A percentile compares a stretch with the other conserved stretches of the same genome.
These are phyloP conservation scores for Apiospora malaysiana DNA, from an alignment of 2,329 filamentous ascomycete species.

Conservation along the genomic window DNA sequence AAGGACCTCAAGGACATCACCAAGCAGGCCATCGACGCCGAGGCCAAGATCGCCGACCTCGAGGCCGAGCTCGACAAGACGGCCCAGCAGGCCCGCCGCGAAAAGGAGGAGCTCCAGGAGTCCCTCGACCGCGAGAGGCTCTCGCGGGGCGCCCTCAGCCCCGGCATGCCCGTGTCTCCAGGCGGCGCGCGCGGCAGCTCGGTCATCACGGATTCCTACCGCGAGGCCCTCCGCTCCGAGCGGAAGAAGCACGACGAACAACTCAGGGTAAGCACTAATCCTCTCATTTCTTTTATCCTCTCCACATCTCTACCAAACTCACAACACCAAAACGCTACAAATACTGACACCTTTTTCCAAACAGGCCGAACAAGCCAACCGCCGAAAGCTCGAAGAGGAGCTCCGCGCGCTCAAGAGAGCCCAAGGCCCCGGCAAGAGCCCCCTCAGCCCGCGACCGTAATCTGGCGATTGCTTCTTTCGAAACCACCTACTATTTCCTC, in stretches of 20 bases:
- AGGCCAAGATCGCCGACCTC: conserved; percentile 41
- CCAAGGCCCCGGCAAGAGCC: conserved; percentile 35
- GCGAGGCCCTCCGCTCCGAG: conserved; percentile 38
- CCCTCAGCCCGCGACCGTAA: conserved; percentile 23
- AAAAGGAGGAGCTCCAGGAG: conserved; percentile 41
- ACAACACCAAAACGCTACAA: neutral
- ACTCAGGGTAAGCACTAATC: conserved; percentile 37
- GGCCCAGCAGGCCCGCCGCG: conserved; percentile 35
- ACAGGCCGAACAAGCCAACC: conserved; percentile 40
- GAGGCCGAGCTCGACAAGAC: conserved; percentile 40
- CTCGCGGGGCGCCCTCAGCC: conserved; percentile 26
- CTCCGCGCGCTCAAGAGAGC: conserved; percentile 37
- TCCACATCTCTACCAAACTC: neutral
- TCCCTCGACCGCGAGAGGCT: conserved; percentile 40
- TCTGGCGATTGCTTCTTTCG: neutral
- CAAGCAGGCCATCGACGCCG: conserved; percentile 41
- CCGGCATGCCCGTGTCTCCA: conserved; percentile 34
- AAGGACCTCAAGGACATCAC: conserved; percentile 40
- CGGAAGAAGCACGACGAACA: conserved; percentile 44
- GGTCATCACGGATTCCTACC: conserved; percentile 42
- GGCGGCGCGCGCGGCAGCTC: conserved; percentile 35
- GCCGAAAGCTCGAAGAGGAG: conserved; percentile 42
- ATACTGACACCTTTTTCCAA: conserved; percentile 27
- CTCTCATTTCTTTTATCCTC: neutral
- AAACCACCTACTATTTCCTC: neutral